Evolutionary conservation across 495 filamentous ascomycete species (phyloP).

Genomic region (Hamigera avellanea): DNA sequence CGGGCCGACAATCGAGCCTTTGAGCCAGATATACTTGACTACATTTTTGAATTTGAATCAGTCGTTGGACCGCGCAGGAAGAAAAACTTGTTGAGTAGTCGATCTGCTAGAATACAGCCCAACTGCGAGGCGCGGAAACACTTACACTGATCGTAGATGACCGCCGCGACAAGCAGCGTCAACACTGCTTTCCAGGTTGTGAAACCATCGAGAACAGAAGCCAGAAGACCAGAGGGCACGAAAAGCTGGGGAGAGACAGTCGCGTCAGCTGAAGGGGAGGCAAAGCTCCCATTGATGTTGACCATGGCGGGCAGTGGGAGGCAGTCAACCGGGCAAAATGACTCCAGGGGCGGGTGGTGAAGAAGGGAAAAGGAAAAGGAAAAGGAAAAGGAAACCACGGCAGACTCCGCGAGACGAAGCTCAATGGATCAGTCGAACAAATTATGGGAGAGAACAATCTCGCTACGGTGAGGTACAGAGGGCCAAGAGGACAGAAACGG

Average conservation of each 20-base stretch:
- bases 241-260: constrained; percentile 37
- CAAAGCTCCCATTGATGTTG: constrained; percentile 56
- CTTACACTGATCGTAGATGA: constrained; percentile 82
- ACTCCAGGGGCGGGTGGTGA: neutral
- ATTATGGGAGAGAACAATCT: too few species aligned
- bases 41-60: too few species aligned
- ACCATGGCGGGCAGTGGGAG: constrained; percentile 34
- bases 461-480: too few species aligned
- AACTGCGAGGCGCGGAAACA: neutral
- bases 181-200: constrained; percentile 52
- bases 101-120: too few species aligned
- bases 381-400: constrained; percentile 5
- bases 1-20: constrained; percentile 77
- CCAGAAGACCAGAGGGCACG: constrained; percentile 28
- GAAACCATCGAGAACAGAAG: constrained; percentile 39
- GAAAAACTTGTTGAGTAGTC: too few species aligned
- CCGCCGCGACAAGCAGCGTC: constrained; percentile 54
- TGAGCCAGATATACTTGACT: constrained; percentile 81
- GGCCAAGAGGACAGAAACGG: too few species aligned
- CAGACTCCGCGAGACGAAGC: too few species aligned
- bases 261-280: constrained; percentile 65
- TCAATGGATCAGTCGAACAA: too few species aligned
- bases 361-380: constrained; percentile 4
- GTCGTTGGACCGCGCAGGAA: constrained; percentile 1
- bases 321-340: constrained; percentile 1